Percentiles rank a stretch among this genome's conserved stretches.
Conservation (phyloP, 2,329 filamentous ascomycete genomes). For the Colletotrichum brevisporum region DNA sequence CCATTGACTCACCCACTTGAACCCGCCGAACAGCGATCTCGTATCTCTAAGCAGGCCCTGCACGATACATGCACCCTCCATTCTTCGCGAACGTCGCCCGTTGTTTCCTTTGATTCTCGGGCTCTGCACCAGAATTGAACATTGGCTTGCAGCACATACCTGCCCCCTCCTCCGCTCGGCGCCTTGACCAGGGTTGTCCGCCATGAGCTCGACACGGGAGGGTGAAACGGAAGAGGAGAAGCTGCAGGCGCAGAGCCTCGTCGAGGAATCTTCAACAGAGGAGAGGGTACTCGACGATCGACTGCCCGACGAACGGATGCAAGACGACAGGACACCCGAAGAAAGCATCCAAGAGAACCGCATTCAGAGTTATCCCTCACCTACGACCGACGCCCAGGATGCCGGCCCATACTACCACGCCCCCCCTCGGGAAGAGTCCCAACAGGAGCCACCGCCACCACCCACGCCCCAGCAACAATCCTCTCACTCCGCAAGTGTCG, state of each 20-base stretch:
- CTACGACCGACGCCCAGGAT: slow-evolving; percentile 30
- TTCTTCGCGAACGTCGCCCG: neutral
- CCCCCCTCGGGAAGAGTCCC: slow-evolving; percentile 44
- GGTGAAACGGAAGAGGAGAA: slow-evolving; percentile 28
- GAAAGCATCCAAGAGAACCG: slow-evolving; percentile 29
- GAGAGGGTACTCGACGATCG: slow-evolving; percentile 9
- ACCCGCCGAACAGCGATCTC: too few relatives aligned
- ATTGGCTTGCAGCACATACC: too few relatives aligned
- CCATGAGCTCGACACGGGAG: slow-evolving; percentile 34
- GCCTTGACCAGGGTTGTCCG: neutral
- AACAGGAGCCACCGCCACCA: slow-evolving; percentile 48
- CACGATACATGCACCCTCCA: too few relatives aligned
- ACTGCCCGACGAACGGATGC: slow-evolving; percentile 24
- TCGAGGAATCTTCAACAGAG: neutral
- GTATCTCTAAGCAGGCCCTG: too few relatives aligned
- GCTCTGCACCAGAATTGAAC: too few relatives aligned
- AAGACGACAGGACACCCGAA: slow-evolving; percentile 28
- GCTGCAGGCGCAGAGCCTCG: slow-evolving; percentile 8
- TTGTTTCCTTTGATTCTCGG: neutral
- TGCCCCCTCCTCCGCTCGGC: neutral
- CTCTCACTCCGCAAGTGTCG: slow-evolving; percentile 61
- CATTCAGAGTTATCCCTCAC: slow-evolving; percentile 36
- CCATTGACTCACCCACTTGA: too few relatives aligned
- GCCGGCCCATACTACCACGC: slow-evolving; percentile 38
- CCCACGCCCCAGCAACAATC: slow-evolving; percentile 58